Base-by-base conservation (phyloP, 116 monocot species). In the Thalassia testudinum region DNA sequence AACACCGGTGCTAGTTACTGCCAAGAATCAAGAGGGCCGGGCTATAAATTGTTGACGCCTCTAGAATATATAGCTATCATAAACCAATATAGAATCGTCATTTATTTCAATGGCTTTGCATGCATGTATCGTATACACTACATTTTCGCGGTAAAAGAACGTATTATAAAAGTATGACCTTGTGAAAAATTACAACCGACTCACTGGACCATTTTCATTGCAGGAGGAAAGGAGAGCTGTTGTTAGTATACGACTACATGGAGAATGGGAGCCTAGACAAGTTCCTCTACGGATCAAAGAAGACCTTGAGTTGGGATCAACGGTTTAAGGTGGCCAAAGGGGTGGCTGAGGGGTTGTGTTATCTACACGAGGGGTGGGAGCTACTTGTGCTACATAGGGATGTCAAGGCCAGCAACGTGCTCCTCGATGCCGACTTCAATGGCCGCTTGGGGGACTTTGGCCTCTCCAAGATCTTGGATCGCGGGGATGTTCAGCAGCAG, bases 401-500 rank as follows among this genome's bases (percentile, higher is more conserved):
- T 56, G 56, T 70, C 38, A 70, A 70, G n/a, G 70, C 70, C 22
- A 47, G 70, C 50, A 70, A 70, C 24, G 62, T 70, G 12, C 47
- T 65, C 24, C 30, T 65, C 21, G 65, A 65, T 28, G 24, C 24
- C 13, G 65, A 49, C n/a, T 37, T 56, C 29, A 48, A 56, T 21
- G 56, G 48, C 7, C 55, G 27, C 12, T 20, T 63, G 12, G 52
- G 69, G 6, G 69, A 69, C 27, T 69, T 69, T 38, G 69, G 69
- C 1, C 64, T 75, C 1, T 70, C 75, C 0, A 67, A 71, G 27
- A 52, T 71, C 2, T 68, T 67, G 21, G 71, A 80, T 18, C 71
- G 59, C 16, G 71, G 56, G 7, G n/a, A n/a, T n/a, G 20, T 27
- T 21, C 34, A 49, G 1, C 65, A 55, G 12, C 56, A 26, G 24